These are phyloP conservation scores for Solanum raphanifolium DNA, from an alignment of 257 asterid genomes.

Conservation along the genomic window DNA sequence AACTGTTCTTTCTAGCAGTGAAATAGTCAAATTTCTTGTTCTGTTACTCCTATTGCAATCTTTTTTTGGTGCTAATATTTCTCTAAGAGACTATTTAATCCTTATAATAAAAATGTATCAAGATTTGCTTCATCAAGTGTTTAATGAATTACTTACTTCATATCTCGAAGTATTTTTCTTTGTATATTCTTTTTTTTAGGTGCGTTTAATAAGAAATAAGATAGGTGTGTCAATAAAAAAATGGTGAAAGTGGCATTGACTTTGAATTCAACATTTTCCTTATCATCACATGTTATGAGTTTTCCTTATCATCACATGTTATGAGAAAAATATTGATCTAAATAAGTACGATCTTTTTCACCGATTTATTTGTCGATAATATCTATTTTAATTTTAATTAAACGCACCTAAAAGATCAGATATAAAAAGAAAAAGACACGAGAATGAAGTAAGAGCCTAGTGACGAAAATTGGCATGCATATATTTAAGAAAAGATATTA, in stretches of 20 bases:
- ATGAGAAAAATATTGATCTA: too few relatives aligned
- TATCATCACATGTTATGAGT: too few relatives aligned
- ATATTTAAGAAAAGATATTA: too few relatives aligned
- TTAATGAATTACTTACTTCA: neutral
- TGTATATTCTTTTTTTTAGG: neutral
- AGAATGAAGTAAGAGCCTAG: too few relatives aligned
- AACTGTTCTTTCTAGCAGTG: neutral
- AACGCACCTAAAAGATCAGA: constrained; percentile 26
- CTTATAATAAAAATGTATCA: neutral
- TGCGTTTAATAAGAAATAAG: constrained; percentile 63
- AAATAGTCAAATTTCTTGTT: neutral
- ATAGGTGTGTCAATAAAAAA: constrained; percentile 37
- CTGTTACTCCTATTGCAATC: neutral
- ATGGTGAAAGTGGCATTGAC: constrained; percentile 35
- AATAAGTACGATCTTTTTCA: neutral
- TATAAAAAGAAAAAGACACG: too few relatives aligned
- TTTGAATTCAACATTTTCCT: constrained; percentile 6
- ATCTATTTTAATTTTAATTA: constrained; percentile 64
- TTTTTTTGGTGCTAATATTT: neutral
- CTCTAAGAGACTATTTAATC: neutral
- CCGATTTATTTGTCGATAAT: constrained; percentile 38
- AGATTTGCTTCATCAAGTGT: neutral
- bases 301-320: neutral
- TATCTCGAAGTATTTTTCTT: neutral
- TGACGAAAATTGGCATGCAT: too few relatives aligned